Base-by-base conservation (phyloP, 148 eudicot species). In the Limonium bicolor region DNA sequence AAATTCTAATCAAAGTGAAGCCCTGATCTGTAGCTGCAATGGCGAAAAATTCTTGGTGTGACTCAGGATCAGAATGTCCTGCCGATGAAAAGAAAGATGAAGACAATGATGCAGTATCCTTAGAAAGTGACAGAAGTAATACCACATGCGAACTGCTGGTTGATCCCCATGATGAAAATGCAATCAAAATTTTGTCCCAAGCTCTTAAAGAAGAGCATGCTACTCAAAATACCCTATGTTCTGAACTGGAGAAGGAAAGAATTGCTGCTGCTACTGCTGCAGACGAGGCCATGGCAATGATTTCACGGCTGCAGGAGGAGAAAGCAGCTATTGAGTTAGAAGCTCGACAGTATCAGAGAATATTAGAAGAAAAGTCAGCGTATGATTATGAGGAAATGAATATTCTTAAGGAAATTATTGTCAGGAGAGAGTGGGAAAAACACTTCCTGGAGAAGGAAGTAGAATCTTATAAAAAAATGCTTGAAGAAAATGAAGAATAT, bases 241-340 rank as follows among this genome's bases (percentile, higher is more conserved):
- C 70, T 37, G 99, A 90, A 54, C 77, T 90, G 37, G 99, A 84
- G 61, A 73, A 90, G 68, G 99, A 90, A 63, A 78, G 95, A 58
- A 72, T 43, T 65, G 88, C 99, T 43, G 87, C 99, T 51, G 95
- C 95, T 27, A 66, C 70, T 43, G 94, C 95, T 54, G 86, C 99
- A 4, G 95, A 90, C 62, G 99, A 90, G 65, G 94, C 99, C 26
- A 90, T 90, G 95, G 73, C 99, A 48, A 90, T 90, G 95, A 90
- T 90, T 53, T 59, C 69, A 25, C 87, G 88, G 13, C 58, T 85
- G 12, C 93, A 84, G 54, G 87, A 84, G 50, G 99, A 90, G 70
- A 90, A 90, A 62, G 95, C 88, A 50, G 69, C 93, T 20, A 53
- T 84, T 28, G 95, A 78, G 66, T 80, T 90, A 74, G 95, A 85